Evolutionary conservation across 768 basidiomycete species (phyloP).

Genomic region (Suillus variegatus): DNA sequence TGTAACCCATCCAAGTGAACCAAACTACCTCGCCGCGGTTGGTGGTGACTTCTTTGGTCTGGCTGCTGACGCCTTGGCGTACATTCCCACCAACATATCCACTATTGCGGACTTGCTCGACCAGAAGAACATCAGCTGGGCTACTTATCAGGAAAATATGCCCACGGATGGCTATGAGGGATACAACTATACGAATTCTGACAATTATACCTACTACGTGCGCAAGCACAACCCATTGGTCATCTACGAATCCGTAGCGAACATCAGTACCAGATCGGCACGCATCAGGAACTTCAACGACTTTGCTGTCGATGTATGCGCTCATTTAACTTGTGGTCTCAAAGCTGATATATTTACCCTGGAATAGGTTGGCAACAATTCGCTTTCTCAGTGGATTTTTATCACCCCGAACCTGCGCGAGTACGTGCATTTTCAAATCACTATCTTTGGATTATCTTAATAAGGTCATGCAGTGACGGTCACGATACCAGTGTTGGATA

Average conservation of each 20-base stretch:
- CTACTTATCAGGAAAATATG: slow-evolving; percentile 61
- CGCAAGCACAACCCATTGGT: slow-evolving; percentile 60
- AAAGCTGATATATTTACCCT: background rate
- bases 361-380: slow-evolving; percentile 34
- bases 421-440: slow-evolving; percentile 14
- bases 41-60: slow-evolving; percentile 59
- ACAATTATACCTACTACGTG: slow-evolving; percentile 49
- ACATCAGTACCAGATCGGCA: slow-evolving; percentile 39
- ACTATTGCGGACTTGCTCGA: slow-evolving; percentile 64
- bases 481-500: slow-evolving; percentile 61
- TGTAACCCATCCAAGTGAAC: slow-evolving; percentile 61
- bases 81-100: slow-evolving; percentile 49
- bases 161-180: slow-evolving; percentile 49
- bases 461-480: slow-evolving; percentile 44
- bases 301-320: slow-evolving; percentile 52
- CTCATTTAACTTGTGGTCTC: background rate
- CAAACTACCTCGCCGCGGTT: slow-evolving; percentile 52
- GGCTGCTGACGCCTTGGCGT: slow-evolving; percentile 36
- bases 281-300: slow-evolving; percentile 63
- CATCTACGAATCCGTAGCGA: slow-evolving; percentile 52
- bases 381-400: slow-evolving; percentile 60
- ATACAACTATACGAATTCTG: slow-evolving; percentile 33
- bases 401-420: slow-evolving; percentile 59
- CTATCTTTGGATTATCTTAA: background rate
- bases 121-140: slow-evolving; percentile 57